phyloP scores from a whole-genome alignment of 2,329 filamentous ascomycete genomes.

The Clarireedia sp. region DNA sequence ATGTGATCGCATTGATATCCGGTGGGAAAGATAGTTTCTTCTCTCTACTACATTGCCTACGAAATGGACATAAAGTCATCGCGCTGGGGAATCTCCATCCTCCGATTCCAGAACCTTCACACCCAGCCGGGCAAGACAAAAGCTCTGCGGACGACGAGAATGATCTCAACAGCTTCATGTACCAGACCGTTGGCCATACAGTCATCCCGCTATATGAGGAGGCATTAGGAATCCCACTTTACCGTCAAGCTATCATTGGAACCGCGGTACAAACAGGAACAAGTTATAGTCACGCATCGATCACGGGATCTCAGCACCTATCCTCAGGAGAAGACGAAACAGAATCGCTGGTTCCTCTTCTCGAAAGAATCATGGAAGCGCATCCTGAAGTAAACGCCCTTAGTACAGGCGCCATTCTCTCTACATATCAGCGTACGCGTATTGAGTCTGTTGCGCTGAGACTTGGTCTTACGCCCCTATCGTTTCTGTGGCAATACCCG shows the following conservation, averaged over 20 bases:
- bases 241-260: constrained; percentile 69
- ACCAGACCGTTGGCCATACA: constrained; percentile 90
- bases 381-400: constrained; percentile 82
- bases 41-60: constrained; percentile 80
- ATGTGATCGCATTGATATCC: constrained; percentile 88
- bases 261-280: constrained; percentile 60
- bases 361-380: constrained; percentile 54
- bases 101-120: constrained; percentile 13
- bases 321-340: constrained; percentile 60
- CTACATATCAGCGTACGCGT: constrained; percentile 92
- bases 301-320: constrained; percentile 8
- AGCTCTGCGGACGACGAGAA: constrained; percentile 34
- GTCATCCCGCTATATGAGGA: constrained; percentile 77
- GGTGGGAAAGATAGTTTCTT: constrained; percentile 97
- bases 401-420: constrained; percentile 84
- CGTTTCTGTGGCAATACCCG: constrained; percentile 90
- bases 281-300: constrained; percentile 48
- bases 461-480: constrained; percentile 72
- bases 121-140: background rate
- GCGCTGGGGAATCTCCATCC: constrained; percentile 87
- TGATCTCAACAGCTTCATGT: constrained; percentile 98
- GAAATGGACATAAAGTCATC: constrained; percentile 76
- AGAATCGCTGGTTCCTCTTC: constrained; percentile 72
- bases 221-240: constrained; percentile 75
- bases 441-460: constrained; percentile 86